Conservation (phyloP, 2,329 filamentous ascomycete genomes). For the Penicillium concentricum region DNA sequence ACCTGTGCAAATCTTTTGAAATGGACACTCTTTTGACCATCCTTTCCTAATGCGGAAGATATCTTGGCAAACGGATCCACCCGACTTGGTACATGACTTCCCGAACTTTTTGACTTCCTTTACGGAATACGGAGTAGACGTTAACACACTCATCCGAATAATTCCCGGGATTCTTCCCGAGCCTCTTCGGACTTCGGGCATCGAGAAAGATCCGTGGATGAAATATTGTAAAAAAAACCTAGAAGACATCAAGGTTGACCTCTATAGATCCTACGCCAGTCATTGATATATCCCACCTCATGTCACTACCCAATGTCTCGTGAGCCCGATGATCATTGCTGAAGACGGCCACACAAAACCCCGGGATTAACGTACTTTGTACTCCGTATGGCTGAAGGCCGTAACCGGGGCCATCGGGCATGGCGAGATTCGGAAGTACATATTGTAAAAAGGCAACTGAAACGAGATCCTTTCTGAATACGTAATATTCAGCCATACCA, state of each 20-base stretch:
- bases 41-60: not conserved
- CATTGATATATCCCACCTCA: no score
- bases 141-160: not conserved
- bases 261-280: no score
- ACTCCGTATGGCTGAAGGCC: not conserved
- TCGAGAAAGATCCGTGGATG: no score
- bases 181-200: not conserved
- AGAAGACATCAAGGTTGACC: not conserved
- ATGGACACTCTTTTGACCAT: not conserved
- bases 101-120: not conserved
- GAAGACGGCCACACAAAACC: not conserved
- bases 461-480: not conserved
- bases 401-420: not conserved
- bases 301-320: not conserved
- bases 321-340: not conserved
- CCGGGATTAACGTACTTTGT: not conserved
- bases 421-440: not conserved
- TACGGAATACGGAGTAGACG: not conserved
- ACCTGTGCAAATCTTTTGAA: not conserved
- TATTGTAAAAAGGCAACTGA: conserved; percentile 4
- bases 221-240: no score
- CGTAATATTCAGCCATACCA: not conserved
- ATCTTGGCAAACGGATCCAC: not conserved
- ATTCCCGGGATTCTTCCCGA: not conserved
- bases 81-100: not conserved